Base-by-base conservation (phyloP, 2,329 filamentous ascomycete genomes). In the Aspergillus sp. region DNA sequence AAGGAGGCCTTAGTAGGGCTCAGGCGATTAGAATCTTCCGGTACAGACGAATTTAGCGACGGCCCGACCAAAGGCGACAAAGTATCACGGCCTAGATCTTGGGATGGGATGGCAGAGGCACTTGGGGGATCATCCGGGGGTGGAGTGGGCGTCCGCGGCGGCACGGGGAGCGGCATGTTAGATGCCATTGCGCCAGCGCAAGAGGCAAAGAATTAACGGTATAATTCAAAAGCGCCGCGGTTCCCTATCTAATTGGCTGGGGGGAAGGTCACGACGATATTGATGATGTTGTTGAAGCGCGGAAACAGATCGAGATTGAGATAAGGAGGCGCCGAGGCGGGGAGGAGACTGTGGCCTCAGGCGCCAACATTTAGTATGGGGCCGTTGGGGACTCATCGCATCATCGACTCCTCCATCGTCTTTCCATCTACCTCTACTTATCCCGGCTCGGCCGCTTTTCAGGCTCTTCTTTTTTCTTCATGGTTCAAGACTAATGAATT, bases 101-200 rank as follows among this genome's bases (percentile, higher is more conserved):
- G 59, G 58, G 54, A 57, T 56, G 57, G 44, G 59, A 56, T 19
- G 39, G 62, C 65, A 61, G 69, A 57, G 45, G 63, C 59, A 40
- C 60, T 63, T 22, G 64, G 55, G 61, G 71, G 67, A 64, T 81
- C 77, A 63, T 84, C 81, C 67, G 82, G 80, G 62, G 86, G 86
- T 64, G 86, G 86, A 65, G 86, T 87, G 12, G 86, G 86, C 33
- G 86, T 87, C 64, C 84, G 80, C 56, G 86, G 86, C 60, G 84
- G 85, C 42, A 81, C 72, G 57, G 84, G 84, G 61, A 86, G 80
- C 51, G 84, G 82, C 62, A 85, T 78, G 64, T 78, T 78, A 58
- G 84, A 81, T 61, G 84, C 84, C 86, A 88, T 89, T 57, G 56
- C 54, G 48, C 55, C 51, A 15, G 20, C 44, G 44, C 41, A 44